Evolutionary conservation across 768 basidiomycete genomes (phyloP).

Genomic region (Bullera alba): DNA sequence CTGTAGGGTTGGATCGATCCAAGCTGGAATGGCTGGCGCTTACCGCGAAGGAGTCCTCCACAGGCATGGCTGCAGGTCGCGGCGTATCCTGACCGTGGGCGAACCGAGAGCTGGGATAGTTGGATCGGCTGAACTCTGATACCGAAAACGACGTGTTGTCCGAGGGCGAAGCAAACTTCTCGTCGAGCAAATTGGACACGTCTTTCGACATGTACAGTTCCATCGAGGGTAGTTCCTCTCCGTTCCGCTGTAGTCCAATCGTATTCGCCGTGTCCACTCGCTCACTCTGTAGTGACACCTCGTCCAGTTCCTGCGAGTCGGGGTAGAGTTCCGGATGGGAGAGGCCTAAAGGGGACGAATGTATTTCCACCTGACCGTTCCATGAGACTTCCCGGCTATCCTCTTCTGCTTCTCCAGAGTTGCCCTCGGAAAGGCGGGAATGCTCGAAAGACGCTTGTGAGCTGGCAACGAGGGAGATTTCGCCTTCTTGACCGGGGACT

Average conservation of each 20-base stretch:
- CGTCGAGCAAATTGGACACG: constrained; percentile 32
- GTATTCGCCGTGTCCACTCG: constrained; percentile 18
- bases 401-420: constrained; percentile 9
- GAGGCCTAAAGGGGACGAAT: constrained; percentile 25
- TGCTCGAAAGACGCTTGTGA: constrained; percentile 17
- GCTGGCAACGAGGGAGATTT: constrained; percentile 30
- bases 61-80: neutral
- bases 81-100: neutral
- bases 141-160: constrained; percentile 4
- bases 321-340: too few species aligned
- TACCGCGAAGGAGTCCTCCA: constrained; percentile 1
- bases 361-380: constrained; percentile 26
- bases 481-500: constrained; percentile 37
- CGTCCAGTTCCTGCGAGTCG: too few species aligned
- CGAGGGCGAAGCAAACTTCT: constrained; percentile 8
- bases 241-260: constrained; percentile 15
- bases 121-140: constrained; percentile 1
- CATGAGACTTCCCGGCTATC: constrained; percentile 16
- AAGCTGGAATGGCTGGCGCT: neutral
- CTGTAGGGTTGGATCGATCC: too few species aligned
- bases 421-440: neutral
- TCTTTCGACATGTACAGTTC: constrained; percentile 29
- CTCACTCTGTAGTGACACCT: too few species aligned
- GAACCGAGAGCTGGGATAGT: neutral
- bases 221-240: constrained; percentile 18